Conservation (phyloP, 1,139 yeast species). For the Insectozyma bohioensis region DNA sequence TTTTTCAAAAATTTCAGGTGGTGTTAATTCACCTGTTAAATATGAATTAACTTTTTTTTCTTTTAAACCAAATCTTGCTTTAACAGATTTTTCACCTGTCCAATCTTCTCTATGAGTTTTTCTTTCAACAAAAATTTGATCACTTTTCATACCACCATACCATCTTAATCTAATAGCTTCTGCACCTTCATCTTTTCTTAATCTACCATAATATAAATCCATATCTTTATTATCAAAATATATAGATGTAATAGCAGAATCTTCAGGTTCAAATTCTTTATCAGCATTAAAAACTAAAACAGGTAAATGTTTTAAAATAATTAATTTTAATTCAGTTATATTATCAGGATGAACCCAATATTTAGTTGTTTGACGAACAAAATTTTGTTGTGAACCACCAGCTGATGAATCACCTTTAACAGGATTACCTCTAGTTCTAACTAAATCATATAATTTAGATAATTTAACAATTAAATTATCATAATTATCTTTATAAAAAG, state of each 20-base stretch:
- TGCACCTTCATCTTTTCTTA: constrained; percentile 97
- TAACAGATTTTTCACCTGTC: constrained; percentile 98
- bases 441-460: constrained; percentile 86
- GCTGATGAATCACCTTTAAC: constrained; percentile 92
- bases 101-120: constrained; percentile 98
- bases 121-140: constrained; percentile 91
- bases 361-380: constrained; percentile 96
- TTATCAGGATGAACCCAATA: constrained; percentile 99
- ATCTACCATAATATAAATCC: constrained; percentile 91
- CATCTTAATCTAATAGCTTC: constrained; percentile 97
- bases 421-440: constrained; percentile 94
- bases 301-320: constrained; percentile 90
- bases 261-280: constrained; percentile 92
- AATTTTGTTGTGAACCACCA: constrained; percentile 96
- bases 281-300: constrained; percentile 94
- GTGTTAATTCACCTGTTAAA: constrained; percentile 80
- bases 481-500: constrained; percentile 93
- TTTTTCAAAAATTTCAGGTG: constrained; percentile 86
- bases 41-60: constrained; percentile 88
- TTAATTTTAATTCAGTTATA: constrained; percentile 93
- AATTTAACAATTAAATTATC: constrained; percentile 86
- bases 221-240: constrained; percentile 87
- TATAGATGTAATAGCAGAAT: constrained; percentile 93
- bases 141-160: constrained; percentile 97
- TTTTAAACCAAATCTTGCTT: constrained; percentile 90